Evolutionary conservation across 2,329 filamentous ascomycete species (phyloP), one percentile per base, ranked within the genome.

Genomic region (Colletotrichum liaoningense): DNA sequence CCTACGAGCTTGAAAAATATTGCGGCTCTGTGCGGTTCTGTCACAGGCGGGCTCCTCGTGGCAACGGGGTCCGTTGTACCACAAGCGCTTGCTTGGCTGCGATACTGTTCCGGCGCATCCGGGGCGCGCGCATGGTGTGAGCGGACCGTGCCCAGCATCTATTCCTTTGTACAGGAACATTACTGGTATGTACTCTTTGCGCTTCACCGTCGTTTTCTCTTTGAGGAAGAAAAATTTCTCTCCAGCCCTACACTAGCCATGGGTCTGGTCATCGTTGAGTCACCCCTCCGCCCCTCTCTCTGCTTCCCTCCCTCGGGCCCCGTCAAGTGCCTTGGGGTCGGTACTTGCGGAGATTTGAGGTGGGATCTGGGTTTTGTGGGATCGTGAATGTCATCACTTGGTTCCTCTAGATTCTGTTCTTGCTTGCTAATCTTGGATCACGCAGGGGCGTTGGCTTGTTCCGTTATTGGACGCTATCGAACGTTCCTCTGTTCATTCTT

Each of bases 381-480:
- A 16, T 52, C 16, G 26, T 11, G 26, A 19, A 12, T 24, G 2
- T 33, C 42, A 49, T 33, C 42, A 49, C 42, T 54, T 65, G 26
- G 28, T 56, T 38, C 54, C n/a, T 11, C 35, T 16, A 16, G 5
- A 22, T 28, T 22, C 14, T 22, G 11, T 46, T 35, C 42, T 28
- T 22, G 52, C 24, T 74, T 52, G 58, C 72, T 74, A 57, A 74
- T 52, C n/a, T 54, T 7, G 30, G 33, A 24, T 14, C 33, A 56
- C 63, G 55, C 74, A 98, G 95, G 97, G 92, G 96, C 78, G 91
- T 93, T 65, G 97, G 97, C 0, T 93, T 97, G 77, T 88, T 98
- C 64, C 89, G 89, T 72, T 99, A 99, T 85, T 99, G 97, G 97
- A 97, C 92, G 0, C 75, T 93, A 0, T 91, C 93, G 6, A 98